Base-by-base conservation (phyloP, 2,329 filamentous ascomycete species). In the Cladosporium sphaerospermum region DNA sequence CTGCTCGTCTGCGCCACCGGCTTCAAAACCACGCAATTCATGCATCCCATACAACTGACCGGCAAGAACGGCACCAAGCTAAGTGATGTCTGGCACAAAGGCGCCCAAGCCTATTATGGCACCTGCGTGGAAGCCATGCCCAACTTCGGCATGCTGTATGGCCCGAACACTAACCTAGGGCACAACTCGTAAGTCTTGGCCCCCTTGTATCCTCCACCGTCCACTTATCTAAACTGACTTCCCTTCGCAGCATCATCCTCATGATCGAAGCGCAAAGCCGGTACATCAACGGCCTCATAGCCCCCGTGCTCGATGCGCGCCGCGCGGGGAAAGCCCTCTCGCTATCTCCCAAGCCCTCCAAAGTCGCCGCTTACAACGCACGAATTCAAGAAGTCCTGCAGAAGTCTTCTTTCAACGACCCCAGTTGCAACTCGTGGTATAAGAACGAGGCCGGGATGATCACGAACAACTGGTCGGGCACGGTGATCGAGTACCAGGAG, bases 191-290 rank as follows among this genome's bases (percentile, higher is more conserved):
- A 19, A 34, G 49, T 42, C 19, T 23, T 23, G 23, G 4, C 7
- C 23, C 7, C 23, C 23, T 23, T 7, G 23, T 7, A 41, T 2
- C 16, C 28, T 23, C 23, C 23, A 23, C 28, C 14, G 3, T 28
- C 19, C 42, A 4, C 14, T 9, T n/a, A 5, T 8, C n/a, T 28
- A 18, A 18, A 34, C 44, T 76, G 16, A 28, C 47, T n/a, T 18
- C 37, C 14, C 11, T 10, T 4, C 81, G 79, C 56, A 75, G 71
- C 51, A 82, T 82, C 59, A 78, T 82, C 57, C 69, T 82, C n/a
- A 83, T 82, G 79, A 80, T 82, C 56, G 80, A 83, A 61, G 74
- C 78, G 2, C 79, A 83, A 59, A 73, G 70, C 3, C 71, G 75
- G 2, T 82, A 82, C 60, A 73, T 82, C 53, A 78, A 74, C 54